Evolutionary conservation across 169 alveolate genomes (phyloP).

Genomic region (Ichthyophthirius multifiliis): DNA sequence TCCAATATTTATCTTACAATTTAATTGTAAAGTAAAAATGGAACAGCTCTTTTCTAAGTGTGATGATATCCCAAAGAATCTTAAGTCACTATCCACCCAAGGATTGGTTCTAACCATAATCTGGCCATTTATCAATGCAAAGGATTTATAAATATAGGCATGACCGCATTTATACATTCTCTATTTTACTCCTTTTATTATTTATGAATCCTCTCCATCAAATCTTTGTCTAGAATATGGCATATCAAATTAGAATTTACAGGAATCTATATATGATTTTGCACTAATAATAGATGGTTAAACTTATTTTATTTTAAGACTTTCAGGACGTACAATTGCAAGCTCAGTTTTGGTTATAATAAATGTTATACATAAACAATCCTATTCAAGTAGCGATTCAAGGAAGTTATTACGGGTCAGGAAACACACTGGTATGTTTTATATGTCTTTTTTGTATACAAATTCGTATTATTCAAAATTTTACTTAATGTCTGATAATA

Average conservation of each 20-base stretch:
- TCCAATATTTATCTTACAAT: not conserved
- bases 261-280: not conserved
- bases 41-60: conserved; percentile 6
- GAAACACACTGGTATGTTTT: not conserved
- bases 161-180: conserved; percentile 8
- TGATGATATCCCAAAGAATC: conserved; percentile 24
- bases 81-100: conserved; percentile 3
- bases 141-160: not conserved
- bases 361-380: conserved; percentile 12
- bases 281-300: conserved; percentile 8
- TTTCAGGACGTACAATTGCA: conserved; percentile 8
- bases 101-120: conserved; percentile 15
- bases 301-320: not conserved
- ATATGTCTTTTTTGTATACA: not conserved
- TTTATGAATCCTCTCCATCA: not conserved
- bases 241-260: not conserved
- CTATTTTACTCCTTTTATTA: not conserved
- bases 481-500: too few species aligned
- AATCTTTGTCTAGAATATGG: not conserved
- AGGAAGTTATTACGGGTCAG: not conserved
- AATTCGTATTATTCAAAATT: too few species aligned
- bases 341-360: not conserved
- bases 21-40: not conserved
- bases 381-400: not conserved
- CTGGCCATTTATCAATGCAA: not conserved